These are phyloP conservation scores for Kregervanrija delftensis DNA, from an alignment of 805 yeast species.

Conservation along the genomic window DNA sequence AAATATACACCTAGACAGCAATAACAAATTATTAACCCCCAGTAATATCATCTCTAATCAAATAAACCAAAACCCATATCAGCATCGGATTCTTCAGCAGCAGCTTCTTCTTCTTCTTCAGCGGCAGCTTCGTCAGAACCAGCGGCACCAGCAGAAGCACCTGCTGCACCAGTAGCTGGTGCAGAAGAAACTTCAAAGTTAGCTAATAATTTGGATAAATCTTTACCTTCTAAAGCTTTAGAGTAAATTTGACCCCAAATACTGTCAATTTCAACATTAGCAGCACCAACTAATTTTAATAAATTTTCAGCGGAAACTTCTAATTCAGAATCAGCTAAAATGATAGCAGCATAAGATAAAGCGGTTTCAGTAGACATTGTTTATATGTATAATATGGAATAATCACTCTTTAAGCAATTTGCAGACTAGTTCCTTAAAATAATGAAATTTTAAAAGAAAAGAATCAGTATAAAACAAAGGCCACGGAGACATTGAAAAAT, in stretches of 20 bases:
- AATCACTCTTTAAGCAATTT: constrained; percentile 36
- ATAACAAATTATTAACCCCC: background rate
- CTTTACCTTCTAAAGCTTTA: constrained; percentile 75
- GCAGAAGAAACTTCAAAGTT: constrained; percentile 47
- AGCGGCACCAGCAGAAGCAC: constrained; percentile 40
- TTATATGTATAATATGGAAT: constrained; percentile 24
- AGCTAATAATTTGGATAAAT: constrained; percentile 61
- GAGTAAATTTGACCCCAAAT: constrained; percentile 81
- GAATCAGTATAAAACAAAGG: background rate
- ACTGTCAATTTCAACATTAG: constrained; percentile 69
- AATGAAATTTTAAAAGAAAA: background rate
- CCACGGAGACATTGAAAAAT: background rate
- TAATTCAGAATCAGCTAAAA: constrained; percentile 94
- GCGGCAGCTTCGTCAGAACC: constrained; percentile 40
- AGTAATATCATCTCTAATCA: constrained; percentile 45
- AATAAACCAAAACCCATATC: constrained; percentile 91
- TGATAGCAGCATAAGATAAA: constrained; percentile 95
- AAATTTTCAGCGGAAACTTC: constrained; percentile 85
- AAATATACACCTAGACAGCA: no score
- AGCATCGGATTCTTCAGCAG: constrained; percentile 64
- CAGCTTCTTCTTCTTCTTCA: constrained; percentile 58
- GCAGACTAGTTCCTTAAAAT: constrained; percentile 35
- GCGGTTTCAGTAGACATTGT: constrained; percentile 85
- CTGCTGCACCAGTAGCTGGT: constrained; percentile 44
- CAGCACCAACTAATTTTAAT: constrained; percentile 64